A percentile compares a stretch with the other conserved stretches of the same genome.
phyloP scores from a whole-genome alignment of 2,329 filamentous ascomycete genomes.

The Periconia macrospinosa region DNA sequence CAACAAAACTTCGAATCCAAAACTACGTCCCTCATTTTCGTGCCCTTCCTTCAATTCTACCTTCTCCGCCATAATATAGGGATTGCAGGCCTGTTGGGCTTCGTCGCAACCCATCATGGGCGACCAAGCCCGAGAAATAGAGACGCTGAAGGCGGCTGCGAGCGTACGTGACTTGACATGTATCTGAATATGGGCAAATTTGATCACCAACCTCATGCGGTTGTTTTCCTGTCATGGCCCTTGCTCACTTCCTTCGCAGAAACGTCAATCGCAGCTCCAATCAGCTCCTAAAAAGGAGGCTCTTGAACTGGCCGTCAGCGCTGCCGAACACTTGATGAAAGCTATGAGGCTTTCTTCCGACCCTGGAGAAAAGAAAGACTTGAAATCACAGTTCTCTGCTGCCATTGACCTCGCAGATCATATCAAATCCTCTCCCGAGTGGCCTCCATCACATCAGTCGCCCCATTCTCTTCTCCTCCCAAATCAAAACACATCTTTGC shows the following conservation, averaged over 20 bases:
- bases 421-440: slow-evolving; percentile 60
- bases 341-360: slow-evolving; percentile 65
- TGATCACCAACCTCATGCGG: neutral
- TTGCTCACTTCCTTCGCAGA: slow-evolving; percentile 12
- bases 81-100: no score
- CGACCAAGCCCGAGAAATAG: slow-evolving; percentile 26
- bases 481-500: neutral
- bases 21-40: no score
- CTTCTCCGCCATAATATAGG: no score
- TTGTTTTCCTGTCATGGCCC: neutral
- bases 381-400: slow-evolving; percentile 69
- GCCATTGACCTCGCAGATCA: slow-evolving; percentile 73
- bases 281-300: slow-evolving; percentile 63
- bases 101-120: slow-evolving; percentile 1
- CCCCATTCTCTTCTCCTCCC: neutral
- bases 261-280: slow-evolving; percentile 49
- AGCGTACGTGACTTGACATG: slow-evolving; percentile 34
- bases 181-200: neutral
- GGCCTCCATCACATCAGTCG: slow-evolving; percentile 17
- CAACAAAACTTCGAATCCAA: no score
- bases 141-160: slow-evolving; percentile 35
- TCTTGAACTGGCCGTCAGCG: slow-evolving; percentile 73
- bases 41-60: no score
- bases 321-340: slow-evolving; percentile 80
- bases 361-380: slow-evolving; percentile 64